Conservation (phyloP, 192 early-diverging fungal genomes). For the Chytriomyces confervae region DNA sequence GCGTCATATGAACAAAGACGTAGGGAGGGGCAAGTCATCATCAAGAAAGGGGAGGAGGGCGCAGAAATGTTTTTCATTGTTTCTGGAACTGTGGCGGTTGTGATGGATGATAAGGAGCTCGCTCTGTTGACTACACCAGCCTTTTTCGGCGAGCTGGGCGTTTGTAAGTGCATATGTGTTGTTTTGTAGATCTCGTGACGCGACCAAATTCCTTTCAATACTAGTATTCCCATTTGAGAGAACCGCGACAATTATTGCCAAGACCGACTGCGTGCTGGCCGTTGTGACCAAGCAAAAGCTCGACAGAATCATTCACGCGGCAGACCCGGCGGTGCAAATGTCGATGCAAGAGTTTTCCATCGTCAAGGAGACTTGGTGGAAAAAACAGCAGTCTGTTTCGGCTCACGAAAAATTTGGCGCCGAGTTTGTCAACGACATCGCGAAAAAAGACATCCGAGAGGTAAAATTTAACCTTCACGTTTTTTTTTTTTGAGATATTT, state of each 20-base stretch:
- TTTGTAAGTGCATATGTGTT: slow-evolving; percentile 41
- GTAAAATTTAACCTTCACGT: slow-evolving; percentile 32
- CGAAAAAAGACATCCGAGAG: slow-evolving; percentile 44
- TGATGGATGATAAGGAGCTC: slow-evolving; percentile 20
- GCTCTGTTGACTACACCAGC: slow-evolving; percentile 17
- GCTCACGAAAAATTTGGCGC: slow-evolving; percentile 51
- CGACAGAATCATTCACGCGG: slow-evolving; percentile 25
- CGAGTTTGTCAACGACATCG: slow-evolving; percentile 55
- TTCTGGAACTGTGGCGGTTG: slow-evolving; percentile 38
- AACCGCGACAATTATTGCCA: slow-evolving; percentile 45
- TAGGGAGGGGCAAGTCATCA: slow-evolving; percentile 41
- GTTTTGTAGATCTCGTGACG: slow-evolving; percentile 29
- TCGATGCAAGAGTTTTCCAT: slow-evolving; percentile 29
- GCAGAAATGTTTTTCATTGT: slow-evolving; percentile 52
- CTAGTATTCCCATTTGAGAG: slow-evolving; percentile 32
- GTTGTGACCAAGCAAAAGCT: slow-evolving; percentile 53
- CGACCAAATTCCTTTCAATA: slow-evolving; percentile 5
- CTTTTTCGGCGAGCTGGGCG: slow-evolving; percentile 51
- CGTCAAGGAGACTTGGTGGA: slow-evolving; percentile 39
- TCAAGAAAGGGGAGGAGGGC: slow-evolving; percentile 48
- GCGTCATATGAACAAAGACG: slow-evolving; percentile 36
- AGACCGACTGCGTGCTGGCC: slow-evolving; percentile 43
- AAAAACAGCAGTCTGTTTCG: slow-evolving; percentile 28
- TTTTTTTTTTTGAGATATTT: slow-evolving; percentile 1
- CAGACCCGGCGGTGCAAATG: slow-evolving; percentile 24